Evolutionary conservation across 305 asterid genomes (phyloP), one percentile per base, ranked within the genome.

Genomic region (Plantago coronopus): DNA sequence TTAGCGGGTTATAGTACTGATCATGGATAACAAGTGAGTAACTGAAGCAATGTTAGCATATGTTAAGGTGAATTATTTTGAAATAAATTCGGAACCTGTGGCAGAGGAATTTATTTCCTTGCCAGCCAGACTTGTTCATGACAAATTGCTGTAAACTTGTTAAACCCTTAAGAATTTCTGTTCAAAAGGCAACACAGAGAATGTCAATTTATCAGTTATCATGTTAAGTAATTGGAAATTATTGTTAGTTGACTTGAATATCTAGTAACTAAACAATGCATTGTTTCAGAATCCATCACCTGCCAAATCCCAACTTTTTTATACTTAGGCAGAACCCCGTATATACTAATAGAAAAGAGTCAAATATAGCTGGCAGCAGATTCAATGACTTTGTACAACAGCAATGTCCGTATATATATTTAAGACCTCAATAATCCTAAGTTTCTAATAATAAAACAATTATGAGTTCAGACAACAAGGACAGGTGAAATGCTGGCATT

Each of bases 401-500:
- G 61, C 40, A 53, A 53, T 5, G 38, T 53, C 17, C 17, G 8
- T 15, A 34, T 2, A 23, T 3, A 10, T 3, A 53, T 6, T 53
- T 22, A 18, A 53, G 11, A 53, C 27, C 40, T 53, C 38, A 65
- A 69, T 57, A 74, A 64, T 71, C 56, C 64, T 48, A 70, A 66
- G 65, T 67, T 57, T 50, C 59, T 25, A 22, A 57, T 19, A 51
- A 67, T 56, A 65, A 31, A 11, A 44, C 18, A 54, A 11, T 47
- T 42, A 61, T 57, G 64, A 49, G 62, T 48, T 65, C 19, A 44
- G 73, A 64, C 77, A 77, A 66, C 71, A 65, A 59, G 75, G 69
- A 66, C 75, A 72, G 69, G 77, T 75, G 72, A 70, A 79, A 66
- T 55, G 74, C 62, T 67, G 21, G 78, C 69, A 75, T 67, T 45